phyloP scores from a whole-genome alignment of 2,329 filamentous ascomycete genomes.

The Diaporthe velutina region DNA sequence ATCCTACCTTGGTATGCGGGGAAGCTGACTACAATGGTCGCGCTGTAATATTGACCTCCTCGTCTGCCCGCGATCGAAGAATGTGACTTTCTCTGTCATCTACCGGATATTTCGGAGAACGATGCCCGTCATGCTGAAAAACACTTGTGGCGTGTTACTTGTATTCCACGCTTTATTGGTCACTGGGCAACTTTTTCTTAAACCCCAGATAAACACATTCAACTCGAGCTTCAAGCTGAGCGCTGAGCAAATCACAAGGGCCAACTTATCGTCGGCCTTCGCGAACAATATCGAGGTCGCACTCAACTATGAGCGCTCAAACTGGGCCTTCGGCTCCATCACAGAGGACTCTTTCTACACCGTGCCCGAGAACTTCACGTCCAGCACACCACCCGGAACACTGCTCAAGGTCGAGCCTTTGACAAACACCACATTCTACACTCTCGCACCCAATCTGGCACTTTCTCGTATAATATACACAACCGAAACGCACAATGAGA shows the following conservation, averaged over 20 bases:
- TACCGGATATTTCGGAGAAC: background rate
- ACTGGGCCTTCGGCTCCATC: conserved; percentile 50
- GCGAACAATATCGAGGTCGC: conserved; percentile 43
- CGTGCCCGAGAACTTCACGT: conserved; percentile 43
- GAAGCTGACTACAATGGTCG: background rate
- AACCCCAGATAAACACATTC: conserved; percentile 39
- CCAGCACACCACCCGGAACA: conserved; percentile 47
- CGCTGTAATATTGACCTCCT: background rate
- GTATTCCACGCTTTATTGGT: background rate
- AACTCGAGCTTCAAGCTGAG: conserved; percentile 49
- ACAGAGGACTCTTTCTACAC: conserved; percentile 56
- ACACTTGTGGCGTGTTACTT: background rate
- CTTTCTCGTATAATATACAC: conserved; percentile 64
- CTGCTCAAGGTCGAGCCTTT: conserved; percentile 55
- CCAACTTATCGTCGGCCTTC: conserved; percentile 41
- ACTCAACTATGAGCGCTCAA: conserved; percentile 48
- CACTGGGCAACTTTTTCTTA: background rate
- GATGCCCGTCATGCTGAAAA: background rate
- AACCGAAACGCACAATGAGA: conserved; percentile 58
- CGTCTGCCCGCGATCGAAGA: background rate
- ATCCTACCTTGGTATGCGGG: background rate
- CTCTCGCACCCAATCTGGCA: conserved; percentile 55
- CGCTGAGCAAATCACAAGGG: conserved; percentile 43
- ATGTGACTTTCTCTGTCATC: background rate
- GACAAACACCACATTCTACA: conserved; percentile 54